Evolutionary conservation across 1,284 basidiomycete genomes (phyloP).

Genomic region (Pholiota adiposa): DNA sequence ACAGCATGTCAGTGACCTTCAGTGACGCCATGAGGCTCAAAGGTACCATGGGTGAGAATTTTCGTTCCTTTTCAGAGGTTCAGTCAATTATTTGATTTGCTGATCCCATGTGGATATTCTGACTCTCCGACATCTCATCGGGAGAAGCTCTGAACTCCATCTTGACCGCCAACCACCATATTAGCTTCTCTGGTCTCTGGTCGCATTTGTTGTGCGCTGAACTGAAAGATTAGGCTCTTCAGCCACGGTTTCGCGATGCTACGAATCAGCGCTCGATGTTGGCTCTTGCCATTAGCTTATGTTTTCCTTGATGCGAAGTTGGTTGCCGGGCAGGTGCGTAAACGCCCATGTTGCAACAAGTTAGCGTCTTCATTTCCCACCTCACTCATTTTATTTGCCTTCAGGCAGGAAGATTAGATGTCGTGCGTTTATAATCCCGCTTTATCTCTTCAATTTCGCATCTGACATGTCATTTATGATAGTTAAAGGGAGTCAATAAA

Average conservation of each 20-base stretch:
- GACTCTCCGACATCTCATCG: neutral
- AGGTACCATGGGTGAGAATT: neutral
- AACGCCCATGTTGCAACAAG: neutral
- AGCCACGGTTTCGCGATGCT: neutral
- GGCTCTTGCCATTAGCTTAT: neutral
- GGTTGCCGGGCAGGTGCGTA: slow-evolving; percentile 7
- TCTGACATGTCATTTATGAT: neutral
- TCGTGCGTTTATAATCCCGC: slow-evolving; percentile 5
- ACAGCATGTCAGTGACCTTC: neutral
- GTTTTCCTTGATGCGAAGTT: slow-evolving; percentile 1
- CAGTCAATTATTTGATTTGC: neutral
- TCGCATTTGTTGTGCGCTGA: neutral
- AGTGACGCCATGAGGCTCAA: neutral
- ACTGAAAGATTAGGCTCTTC: neutral
- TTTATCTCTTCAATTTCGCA: neutral
- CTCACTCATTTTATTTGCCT: neutral
- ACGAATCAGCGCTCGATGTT: neutral
- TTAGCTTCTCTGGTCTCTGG: neutral
- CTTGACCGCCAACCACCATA: neutral
- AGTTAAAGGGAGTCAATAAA: neutral
- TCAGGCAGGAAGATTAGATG: slow-evolving; percentile 15
- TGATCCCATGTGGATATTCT: neutral
- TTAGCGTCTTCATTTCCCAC: neutral
- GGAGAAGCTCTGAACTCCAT: neutral
- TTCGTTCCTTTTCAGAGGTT: neutral